Evolutionary conservation across 225 moss, liverwort and hornwort species (phyloP).

Genomic region (Polytrichum formosum): DNA sequence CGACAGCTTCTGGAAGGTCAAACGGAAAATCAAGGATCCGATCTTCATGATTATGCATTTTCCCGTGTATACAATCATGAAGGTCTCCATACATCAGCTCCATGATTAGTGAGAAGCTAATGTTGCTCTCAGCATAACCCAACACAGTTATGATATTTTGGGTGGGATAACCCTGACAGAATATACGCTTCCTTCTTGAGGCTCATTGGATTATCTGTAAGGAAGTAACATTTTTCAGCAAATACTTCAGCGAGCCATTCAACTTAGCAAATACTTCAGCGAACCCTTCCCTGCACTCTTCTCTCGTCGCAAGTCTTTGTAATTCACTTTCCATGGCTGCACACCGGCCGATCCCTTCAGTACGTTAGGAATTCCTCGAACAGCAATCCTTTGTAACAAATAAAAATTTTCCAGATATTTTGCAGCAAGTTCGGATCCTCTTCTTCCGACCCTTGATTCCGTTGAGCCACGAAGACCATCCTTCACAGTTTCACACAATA

Average conservation of each 20-base stretch:
- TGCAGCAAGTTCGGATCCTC: too few relatives aligned
- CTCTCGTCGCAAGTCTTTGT: background rate
- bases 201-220: background rate
- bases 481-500: background rate
- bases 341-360: background rate
- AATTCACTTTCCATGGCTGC: constrained; percentile 1
- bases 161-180: background rate
- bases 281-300: constrained; percentile 1
- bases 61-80: background rate
- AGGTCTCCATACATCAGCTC: background rate
- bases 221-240: background rate
- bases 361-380: background rate
- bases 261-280: background rate
- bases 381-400: too few relatives aligned
- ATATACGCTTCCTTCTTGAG: background rate
- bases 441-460: too few relatives aligned
- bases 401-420: background rate
- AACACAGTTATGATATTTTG: background rate
- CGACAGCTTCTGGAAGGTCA: constrained; percentile 5
- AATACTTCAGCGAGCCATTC: background rate
- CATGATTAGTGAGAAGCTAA: background rate
- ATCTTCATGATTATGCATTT: background rate
- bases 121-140: background rate
- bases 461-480: background rate
- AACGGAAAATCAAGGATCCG: background rate